Conservation (phyloP, 192 early-diverging fungal genomes). For the Gamsiella multidivaricata region DNA sequence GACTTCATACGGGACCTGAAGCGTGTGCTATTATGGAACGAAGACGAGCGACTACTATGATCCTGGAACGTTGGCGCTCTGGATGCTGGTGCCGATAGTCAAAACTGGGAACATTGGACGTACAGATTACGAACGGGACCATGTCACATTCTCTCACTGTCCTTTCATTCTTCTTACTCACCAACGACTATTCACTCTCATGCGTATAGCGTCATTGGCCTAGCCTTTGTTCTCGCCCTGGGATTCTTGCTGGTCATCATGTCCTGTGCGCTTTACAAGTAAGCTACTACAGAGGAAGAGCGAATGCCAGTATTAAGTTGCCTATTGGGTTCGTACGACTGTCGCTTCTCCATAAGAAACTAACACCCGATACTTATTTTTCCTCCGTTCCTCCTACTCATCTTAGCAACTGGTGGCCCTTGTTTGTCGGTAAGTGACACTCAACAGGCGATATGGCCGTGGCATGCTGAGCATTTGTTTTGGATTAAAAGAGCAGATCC, state of each 20-base stretch:
- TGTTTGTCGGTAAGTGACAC: constrained; percentile 76
- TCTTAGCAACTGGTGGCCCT: constrained; percentile 94
- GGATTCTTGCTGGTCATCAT: constrained; percentile 95
- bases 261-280: constrained; percentile 93
- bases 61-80: too few relatives aligned
- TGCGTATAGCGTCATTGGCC: constrained; percentile 79
- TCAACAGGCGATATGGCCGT: not conserved
- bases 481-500: not conserved
- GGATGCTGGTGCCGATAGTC: too few relatives aligned
- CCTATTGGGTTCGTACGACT: not conserved
- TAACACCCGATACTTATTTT: not conserved
- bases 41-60: too few relatives aligned
- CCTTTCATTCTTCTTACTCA: too few relatives aligned
- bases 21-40: too few relatives aligned
- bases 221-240: constrained; percentile 91
- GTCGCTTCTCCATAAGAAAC: not conserved
- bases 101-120: too few relatives aligned
- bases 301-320: too few relatives aligned
- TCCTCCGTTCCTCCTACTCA: constrained; percentile 1
- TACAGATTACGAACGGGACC: too few relatives aligned
- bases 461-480: too few relatives aligned
- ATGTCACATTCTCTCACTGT: too few relatives aligned
- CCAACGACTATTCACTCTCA: too few relatives aligned
- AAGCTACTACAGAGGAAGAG: constrained; percentile 30
- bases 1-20: too few relatives aligned